A percentile compares a stretch with the other conserved stretches of the same genome.
Conservation (phyloP, 2,329 filamentous ascomycete genomes). For the Blumeria hordei region DNA sequence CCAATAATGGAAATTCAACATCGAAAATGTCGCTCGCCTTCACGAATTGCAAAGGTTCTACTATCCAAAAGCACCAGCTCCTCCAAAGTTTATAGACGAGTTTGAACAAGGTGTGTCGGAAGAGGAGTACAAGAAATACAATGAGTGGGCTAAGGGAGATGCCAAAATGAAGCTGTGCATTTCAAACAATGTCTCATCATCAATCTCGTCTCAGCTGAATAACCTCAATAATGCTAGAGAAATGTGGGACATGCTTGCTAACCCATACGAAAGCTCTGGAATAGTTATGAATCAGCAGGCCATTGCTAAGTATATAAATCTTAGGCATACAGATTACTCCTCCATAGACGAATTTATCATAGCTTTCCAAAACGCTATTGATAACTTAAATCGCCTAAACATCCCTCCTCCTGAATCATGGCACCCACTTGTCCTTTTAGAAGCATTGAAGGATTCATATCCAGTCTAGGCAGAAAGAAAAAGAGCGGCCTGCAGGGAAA, state of each 20-base stretch:
- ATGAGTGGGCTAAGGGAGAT: not conserved
- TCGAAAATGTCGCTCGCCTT: not conserved
- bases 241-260: not conserved
- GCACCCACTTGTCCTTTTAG: not conserved
- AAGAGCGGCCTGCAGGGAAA: not conserved
- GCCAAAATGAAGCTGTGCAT: not conserved
- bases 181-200: not conserved
- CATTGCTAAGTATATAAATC: not conserved
- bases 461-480: not conserved
- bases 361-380: not conserved
- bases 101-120: not conserved
- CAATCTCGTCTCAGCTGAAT: not conserved
- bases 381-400: not conserved
- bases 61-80: not conserved
- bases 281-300: not conserved
- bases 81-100: not conserved
- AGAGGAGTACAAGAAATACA: not conserved
- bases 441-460: not conserved
- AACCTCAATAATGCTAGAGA: not conserved
- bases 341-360: not conserved
- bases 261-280: not conserved
- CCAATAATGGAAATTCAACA: not conserved
- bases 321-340: not conserved
- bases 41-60: not conserved
- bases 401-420: not conserved